A percentile compares a stretch with the other conserved stretches of the same genome.
These are phyloP conservation scores for Claviceps maximensis DNA, from an alignment of 2,329 filamentous ascomycete genomes.

Conservation along the genomic window DNA sequence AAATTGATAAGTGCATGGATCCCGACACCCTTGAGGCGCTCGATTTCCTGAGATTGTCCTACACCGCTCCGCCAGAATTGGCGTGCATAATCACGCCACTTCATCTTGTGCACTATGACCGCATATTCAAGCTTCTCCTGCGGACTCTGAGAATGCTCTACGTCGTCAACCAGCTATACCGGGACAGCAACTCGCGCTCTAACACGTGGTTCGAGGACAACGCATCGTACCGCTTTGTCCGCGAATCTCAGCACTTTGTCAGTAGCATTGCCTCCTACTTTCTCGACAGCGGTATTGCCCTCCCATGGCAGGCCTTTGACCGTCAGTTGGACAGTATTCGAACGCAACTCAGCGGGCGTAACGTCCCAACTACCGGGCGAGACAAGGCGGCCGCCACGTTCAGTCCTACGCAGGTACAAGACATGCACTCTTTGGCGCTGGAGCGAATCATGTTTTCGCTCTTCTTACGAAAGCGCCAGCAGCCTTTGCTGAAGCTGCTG, in stretches of 20 bases:
- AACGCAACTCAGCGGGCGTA: constrained; percentile 33
- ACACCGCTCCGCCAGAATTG: constrained; percentile 61
- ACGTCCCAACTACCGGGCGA: constrained; percentile 21
- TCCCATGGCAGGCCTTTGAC: constrained; percentile 61
- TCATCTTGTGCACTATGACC: constrained; percentile 68
- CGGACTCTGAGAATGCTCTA: constrained; percentile 68
- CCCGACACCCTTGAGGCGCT: constrained; percentile 72
- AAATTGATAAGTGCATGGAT: constrained; percentile 74
- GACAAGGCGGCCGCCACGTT: constrained; percentile 11
- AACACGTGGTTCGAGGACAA: constrained; percentile 24
- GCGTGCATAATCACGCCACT: constrained; percentile 58
- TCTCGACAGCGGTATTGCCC: constrained; percentile 62
- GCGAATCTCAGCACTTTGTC: constrained; percentile 72
- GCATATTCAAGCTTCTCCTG: constrained; percentile 68
- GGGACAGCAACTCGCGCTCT: constrained; percentile 34
- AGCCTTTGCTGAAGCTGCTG: constrained; percentile 56
- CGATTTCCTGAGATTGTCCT: constrained; percentile 84
- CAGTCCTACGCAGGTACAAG: constrained; percentile 53
- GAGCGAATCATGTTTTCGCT: constrained; percentile 64
- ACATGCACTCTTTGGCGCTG: constrained; percentile 58
- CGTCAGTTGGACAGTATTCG: constrained; percentile 51
- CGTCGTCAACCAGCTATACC: constrained; percentile 53
- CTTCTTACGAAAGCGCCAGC: constrained; percentile 61
- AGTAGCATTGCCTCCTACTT: constrained; percentile 62
- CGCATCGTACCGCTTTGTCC: constrained; percentile 45